Base-by-base conservation (phyloP, 1,139 yeast species). In the Arxiozyma bovina region DNA sequence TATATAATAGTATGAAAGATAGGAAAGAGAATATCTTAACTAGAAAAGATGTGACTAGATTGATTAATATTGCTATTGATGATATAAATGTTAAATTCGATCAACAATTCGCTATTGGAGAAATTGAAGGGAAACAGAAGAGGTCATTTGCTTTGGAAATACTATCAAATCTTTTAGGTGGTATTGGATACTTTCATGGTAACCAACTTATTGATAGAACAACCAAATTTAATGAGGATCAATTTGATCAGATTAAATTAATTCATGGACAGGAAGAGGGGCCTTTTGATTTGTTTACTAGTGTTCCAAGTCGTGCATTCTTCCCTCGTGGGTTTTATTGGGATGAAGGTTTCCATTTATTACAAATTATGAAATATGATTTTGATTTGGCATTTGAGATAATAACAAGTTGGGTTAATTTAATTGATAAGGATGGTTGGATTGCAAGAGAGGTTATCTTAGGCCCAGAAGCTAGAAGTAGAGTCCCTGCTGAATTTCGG, bases 321-420 rank as follows among this genome's bases (percentile, higher is more conserved):
- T 93, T 93, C 71, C 98, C 99, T 9, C 78, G 99, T 59, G 99
- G 99, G 0, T 93, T 93, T 66, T 88, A 88, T 66, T 93, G 99
- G 99, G 99, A 94, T 70, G 99, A 94, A 72, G 99, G 99, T 0
- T 93, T 93, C 71, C 96, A 93, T 68, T 75, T 93, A 58, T 74
- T 91, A 45, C 96, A 96, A 3, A 74, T 93, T 42, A 70, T 88
- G 60, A 84, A 85, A 52, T 91, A 85, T 68, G 99, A 93, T 69
- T 79, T 89, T 11, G 96, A 90, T 65, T 74, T 93, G 48, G 89
- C 84, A 0, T 74, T 91, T 57, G 96, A 89, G 60, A 83, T 93
- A 30, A 69, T 90, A 57, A 79, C 85, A 63, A 87, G 96, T 50
- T 93, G 99, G 99, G 86, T 93, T 67, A 73, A 79, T 45, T 73